Base-by-base conservation (phyloP, 164 flowering plant species). In the Taxillus chinensis region DNA sequence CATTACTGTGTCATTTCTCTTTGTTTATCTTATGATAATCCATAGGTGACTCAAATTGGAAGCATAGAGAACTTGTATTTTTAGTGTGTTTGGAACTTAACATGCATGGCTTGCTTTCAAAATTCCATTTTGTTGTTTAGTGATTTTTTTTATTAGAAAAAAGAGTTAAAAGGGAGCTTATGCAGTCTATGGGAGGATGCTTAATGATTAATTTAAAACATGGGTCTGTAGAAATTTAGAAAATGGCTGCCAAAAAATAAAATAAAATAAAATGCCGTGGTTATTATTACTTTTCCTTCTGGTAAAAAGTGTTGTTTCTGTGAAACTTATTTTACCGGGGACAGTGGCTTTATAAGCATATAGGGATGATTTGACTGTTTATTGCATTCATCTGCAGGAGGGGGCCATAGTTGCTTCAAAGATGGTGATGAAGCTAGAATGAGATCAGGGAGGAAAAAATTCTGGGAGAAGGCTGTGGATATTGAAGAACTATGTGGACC, bases 391-490 rank as follows among this genome's bases (percentile, higher is more conserved):
- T 57, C 48, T 67, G 55, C 78, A 92, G 98, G 97, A 65, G 99
- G 99, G 55, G 99, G 99, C 3, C 99, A 93, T 70, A 89, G 95
- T 73, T 93, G 99, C 79, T 86, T 88, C 51, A 74, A 66, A 62
- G 92, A 90, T 61, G 76, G 99, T 65, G 99, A 93, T 71, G 99
- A 93, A 79, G 95, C 95, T 38, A 79, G 95, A 67, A 69, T 87
- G 27, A 83, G 99, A 72, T 55, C 68, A 41, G 79, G 71, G 68
- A 82, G 96, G 75, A 82, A 79, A 74, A 79, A 74, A 57, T 87
- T 93, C 78, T 93, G 97, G 97, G 99, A 87, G 61, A 93, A 93
- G 74, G 97, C 97, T 27, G 91, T 90, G 13, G 96, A 83, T 64
- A 68, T 75, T 51, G 78, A 84, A 5, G 96, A 89, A 64, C 79